Evolutionary conservation across 1,139 yeast genomes (phyloP), one percentile per base, ranked within the genome.

Genomic region (Spathaspora sp.): DNA sequence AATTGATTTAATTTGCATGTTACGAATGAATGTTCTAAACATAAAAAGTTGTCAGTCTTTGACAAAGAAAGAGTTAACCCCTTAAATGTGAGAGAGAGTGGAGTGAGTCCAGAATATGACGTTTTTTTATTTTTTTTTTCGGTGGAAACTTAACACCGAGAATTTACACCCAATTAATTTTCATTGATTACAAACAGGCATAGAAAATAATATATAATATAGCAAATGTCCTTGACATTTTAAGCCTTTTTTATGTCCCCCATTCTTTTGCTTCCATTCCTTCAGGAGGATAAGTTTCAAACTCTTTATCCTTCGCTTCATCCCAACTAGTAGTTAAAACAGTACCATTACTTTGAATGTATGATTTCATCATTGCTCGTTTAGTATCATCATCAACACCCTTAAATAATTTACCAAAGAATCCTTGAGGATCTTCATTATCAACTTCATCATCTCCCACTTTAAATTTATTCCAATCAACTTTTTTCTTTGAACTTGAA

Each of bases 321-420:
- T 71, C 79, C 99, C 99, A 95, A 61, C 89, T 87, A 6, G 99
- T 95, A 43, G 96, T 89, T 51, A 95, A 72, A 1, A 95, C 83
- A 0, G 99, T 95, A 16, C 99, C 99, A 54, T 88, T 87, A 56
- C 96, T 88, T 65, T 95, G 97, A n/a, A 82, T 75, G 59, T 81
- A 93, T 45, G 97, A 89, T 68, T 95, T 95, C 95, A 89, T 87
- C 98, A 95, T 95, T 1, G 99, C 99, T 48, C 95, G 76, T 55
- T 75, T 76, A 1, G 96, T 86, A 58, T 93, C 97, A 9, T 87
- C 95, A 60, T 90, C 96, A 0, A 96, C 95, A 53, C 79, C 83
- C 37, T 79, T 77, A 67, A 86, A 95, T 10, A 95, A 63, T 51
- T 81, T 76, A 53, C 82, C 78, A 70, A 95, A 93, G 58, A 95